Percentiles rank a stretch among this genome's conserved stretches.
Conservation (phyloP, 73 alveolate species). For the Breviolum minutum region DNA sequence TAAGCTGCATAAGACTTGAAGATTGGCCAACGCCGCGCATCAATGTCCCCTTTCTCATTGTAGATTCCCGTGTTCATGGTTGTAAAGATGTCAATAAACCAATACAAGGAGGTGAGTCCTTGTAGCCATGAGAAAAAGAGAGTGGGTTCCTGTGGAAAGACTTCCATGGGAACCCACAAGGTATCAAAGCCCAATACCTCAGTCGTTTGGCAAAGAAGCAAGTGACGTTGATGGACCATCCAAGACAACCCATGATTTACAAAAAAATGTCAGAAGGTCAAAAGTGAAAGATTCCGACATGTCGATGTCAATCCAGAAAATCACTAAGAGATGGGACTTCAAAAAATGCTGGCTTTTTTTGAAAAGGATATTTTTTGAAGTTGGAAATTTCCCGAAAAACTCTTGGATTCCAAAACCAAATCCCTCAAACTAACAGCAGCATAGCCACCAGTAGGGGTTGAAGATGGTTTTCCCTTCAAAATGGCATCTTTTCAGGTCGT, state of each 20-base stretch:
- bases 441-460: too few species aligned
- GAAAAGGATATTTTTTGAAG: too few species aligned
- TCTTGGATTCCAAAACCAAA: too few species aligned
- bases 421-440: too few species aligned
- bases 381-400: too few species aligned
- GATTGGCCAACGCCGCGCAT: conserved; percentile 23
- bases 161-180: conserved; percentile 59
- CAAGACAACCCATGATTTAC: background rate
- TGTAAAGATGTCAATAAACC: conserved; percentile 14
- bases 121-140: background rate
- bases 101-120: conserved; percentile 42
- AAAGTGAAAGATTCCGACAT: too few species aligned
- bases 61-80: conserved; percentile 40
- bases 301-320: too few species aligned
- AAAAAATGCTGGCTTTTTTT: too few species aligned
- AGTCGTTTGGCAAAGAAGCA: background rate
- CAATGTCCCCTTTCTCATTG: conserved; percentile 40
- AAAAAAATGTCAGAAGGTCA: too few species aligned
- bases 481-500: too few species aligned
- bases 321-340: too few species aligned
- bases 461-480: too few species aligned
- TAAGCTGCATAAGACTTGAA: background rate
- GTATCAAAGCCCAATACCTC: conserved; percentile 34
- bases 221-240: background rate
- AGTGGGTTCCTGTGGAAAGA: background rate